Conservation (phyloP, 176 grass and related monocot species). For the Oryza coarctata region DNA sequence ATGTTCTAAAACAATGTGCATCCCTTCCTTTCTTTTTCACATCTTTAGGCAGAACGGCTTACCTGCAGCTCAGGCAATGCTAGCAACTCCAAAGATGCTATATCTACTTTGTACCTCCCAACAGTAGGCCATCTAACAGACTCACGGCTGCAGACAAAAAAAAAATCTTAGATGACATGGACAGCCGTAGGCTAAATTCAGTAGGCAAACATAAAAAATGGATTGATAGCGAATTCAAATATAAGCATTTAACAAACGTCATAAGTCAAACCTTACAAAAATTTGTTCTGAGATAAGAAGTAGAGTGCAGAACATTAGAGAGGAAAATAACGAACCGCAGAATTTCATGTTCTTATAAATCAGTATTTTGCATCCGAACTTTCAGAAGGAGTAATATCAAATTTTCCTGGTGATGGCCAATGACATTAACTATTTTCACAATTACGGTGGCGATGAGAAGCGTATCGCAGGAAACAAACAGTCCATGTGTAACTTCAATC, state of each 20-base stretch:
- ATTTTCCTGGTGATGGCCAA: background rate
- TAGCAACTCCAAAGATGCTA: constrained; percentile 75
- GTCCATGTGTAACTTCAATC: background rate
- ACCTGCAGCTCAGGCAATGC: constrained; percentile 85
- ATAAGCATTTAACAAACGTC: background rate
- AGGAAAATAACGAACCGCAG: background rate
- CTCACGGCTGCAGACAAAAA: constrained; percentile 53
- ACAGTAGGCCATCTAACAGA: constrained; percentile 80
- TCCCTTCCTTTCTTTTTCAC: background rate
- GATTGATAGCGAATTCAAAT: background rate
- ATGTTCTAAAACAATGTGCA: background rate
- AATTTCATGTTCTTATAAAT: background rate
- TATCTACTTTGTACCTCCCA: constrained; percentile 92
- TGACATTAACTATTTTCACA: background rate
- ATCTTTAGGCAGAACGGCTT: constrained; percentile 22
- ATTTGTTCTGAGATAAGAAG: background rate
- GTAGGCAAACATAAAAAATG: background rate
- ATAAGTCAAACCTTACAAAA: background rate
- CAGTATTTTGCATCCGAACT: background rate
- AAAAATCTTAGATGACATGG: background rate
- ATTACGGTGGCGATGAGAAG: background rate
- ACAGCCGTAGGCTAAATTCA: background rate
- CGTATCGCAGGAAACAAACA: background rate
- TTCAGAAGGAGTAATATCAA: constrained; percentile 11
- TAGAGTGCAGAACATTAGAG: background rate